These are phyloP conservation scores for Trichoderma koningii DNA, from an alignment of 2,329 filamentous ascomycete species.

Conservation along the genomic window DNA sequence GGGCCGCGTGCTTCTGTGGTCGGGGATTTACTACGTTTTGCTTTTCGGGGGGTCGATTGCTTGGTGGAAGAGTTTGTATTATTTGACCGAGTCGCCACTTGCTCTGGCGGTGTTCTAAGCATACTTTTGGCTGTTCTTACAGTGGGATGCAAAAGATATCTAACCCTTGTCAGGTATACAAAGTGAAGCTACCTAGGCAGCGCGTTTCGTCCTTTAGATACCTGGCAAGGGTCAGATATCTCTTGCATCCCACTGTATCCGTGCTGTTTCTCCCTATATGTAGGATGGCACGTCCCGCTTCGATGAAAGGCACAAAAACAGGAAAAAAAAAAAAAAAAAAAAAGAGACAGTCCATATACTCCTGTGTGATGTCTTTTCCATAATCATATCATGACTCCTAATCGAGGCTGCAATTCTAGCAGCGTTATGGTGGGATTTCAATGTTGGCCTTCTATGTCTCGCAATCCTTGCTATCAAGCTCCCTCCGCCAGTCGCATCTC, in stretches of 20 bases:
- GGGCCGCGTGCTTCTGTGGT: constrained; percentile 56
- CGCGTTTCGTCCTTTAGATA: too few relatives aligned
- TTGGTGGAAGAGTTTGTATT: constrained; percentile 73
- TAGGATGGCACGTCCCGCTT: background rate
- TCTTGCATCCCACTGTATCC: background rate
- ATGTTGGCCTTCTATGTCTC: constrained; percentile 8
- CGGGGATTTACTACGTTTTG: constrained; percentile 75
- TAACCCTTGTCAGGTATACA: too few relatives aligned
- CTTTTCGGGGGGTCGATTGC: constrained; percentile 69
- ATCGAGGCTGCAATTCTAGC: background rate
- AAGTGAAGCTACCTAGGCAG: too few relatives aligned
- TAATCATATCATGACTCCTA: constrained; percentile 9
- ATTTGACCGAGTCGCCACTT: constrained; percentile 61
- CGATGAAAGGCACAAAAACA: background rate
- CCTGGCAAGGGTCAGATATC: too few relatives aligned
- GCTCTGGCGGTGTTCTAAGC: constrained; percentile 39
- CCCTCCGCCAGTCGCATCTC: background rate
- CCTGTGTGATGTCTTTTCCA: background rate
- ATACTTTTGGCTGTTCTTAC: constrained; percentile 17
- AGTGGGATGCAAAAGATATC: too few relatives aligned
- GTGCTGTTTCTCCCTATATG: background rate
- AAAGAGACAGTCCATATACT: background rate
- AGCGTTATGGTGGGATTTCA: background rate
- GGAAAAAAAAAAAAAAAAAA: background rate
- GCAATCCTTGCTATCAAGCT: background rate